Evolutionary conservation across 805 yeast species (phyloP), one percentile per base, ranked within the genome.

Genomic region (Torulaspora delbrueckii): DNA sequence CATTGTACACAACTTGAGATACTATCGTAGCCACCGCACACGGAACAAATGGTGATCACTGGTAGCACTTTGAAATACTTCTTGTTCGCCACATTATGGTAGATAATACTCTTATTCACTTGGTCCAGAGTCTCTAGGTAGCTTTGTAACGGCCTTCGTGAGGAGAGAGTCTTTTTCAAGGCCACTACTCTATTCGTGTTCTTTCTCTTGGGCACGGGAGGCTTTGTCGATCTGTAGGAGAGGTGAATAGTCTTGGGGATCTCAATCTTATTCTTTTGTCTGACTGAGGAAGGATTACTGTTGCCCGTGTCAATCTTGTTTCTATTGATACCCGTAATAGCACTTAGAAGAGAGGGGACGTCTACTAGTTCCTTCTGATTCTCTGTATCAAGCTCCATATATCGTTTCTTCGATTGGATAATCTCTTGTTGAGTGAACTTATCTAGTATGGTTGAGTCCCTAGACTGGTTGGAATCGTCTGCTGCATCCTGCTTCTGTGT

Each of bases 211-310:
- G 56, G 56, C 24, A 47, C 50, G 5, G 65, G 62, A 6, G 62
- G 64, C 40, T 63, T 65, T n/a, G 66, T 65, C 8, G 67, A 65
- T 34, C 57, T 57, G 48, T 66, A 66, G 19, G 64, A 49, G 10
- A 59, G 45, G 14, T 59, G 48, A 5, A 65, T 43, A 16, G 51
- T 52, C 32, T 58, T 63, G 4, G 67, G 67, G 18, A 62, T 50
- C 13, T 63, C 68, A 43, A 60, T 54, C 40, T 60, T 63, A 38
- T 56, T 53, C 37, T 57, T 56, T 16, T 52, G 45, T 38, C 66
- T 50, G 37, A 47, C 46, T 23, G 57, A 45, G 8, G 53, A 39
- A 10, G 37, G 22, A 13, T 24, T 35, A 31, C 44, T 45, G 37
- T 38, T 47, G 14, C 50, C 54, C 3, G 62, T 47, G 39, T 60